Evolutionary conservation across 2,329 filamentous ascomycete genomes (phyloP).

Genomic region (Sporothrix sp.): DNA sequence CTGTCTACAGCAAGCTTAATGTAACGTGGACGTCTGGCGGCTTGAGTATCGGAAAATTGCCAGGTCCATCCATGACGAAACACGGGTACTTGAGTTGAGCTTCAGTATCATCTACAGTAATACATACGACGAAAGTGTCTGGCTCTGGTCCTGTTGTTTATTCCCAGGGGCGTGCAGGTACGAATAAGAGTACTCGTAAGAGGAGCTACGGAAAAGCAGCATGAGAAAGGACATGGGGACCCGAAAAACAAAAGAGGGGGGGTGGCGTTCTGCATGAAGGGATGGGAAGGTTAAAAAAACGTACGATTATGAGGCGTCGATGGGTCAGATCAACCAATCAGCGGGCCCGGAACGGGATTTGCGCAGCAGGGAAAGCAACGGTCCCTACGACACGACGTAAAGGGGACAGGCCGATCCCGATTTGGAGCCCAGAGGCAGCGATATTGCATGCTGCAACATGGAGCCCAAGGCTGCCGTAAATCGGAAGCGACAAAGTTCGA

Average conservation of each 20-base stretch:
- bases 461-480: too few species aligned
- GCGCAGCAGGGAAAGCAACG: background rate
- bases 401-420: background rate
- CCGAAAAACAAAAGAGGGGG: conserved; percentile 3
- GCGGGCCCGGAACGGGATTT: background rate
- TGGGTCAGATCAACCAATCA: conserved; percentile 21
- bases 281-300: conserved; percentile 22
- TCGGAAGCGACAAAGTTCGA: too few species aligned
- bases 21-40: background rate
- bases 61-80: too few species aligned
- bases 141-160: too few species aligned
- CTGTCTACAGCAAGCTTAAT: background rate
- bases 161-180: too few species aligned
- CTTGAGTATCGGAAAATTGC: too few species aligned
- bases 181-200: too few species aligned
- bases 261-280: conserved; percentile 8
- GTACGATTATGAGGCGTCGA: conserved; percentile 23
- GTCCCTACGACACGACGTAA: background rate
- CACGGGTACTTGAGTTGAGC: too few species aligned
- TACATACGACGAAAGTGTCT: too few species aligned
- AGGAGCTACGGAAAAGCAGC: background rate
- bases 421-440: too few species aligned
- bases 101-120: too few species aligned
- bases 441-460: too few species aligned
- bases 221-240: background rate